Conservation (phyloP, 2,329 filamentous ascomycete genomes). For the Thelonectria discophora region DNA sequence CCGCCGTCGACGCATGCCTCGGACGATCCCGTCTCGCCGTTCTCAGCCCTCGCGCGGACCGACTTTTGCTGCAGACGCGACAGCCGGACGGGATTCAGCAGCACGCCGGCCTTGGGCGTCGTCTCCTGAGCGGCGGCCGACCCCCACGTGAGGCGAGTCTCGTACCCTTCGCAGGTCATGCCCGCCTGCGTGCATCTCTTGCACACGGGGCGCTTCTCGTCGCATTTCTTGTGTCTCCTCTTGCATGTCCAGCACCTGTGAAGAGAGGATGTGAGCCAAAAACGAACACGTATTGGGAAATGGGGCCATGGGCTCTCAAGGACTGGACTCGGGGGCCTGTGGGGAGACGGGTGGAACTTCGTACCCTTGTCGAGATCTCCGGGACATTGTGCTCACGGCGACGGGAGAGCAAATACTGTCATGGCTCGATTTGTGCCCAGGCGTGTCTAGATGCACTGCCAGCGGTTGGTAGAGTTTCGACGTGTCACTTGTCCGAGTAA, state of each 20-base stretch:
- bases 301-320: too few relatives aligned
- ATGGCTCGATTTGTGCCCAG: background rate
- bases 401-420: background rate
- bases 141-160: conserved; percentile 26
- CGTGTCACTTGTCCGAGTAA: too few relatives aligned
- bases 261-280: background rate
- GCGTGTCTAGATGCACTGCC: background rate
- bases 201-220: conserved; percentile 23
- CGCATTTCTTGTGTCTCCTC: conserved; percentile 29
- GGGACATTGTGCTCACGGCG: background rate
- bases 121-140: conserved; percentile 7
- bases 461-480: background rate
- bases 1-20: background rate
- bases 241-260: conserved; percentile 31
- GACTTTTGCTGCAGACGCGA: conserved; percentile 1
- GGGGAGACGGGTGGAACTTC: background rate
- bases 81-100: conserved; percentile 20
- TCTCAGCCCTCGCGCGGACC: background rate
- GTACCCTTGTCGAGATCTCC: conserved; percentile 9
- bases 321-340: too few relatives aligned
- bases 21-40: background rate
- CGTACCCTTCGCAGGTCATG: conserved; percentile 27
- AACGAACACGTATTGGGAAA: background rate
- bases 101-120: conserved; percentile 2
- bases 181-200: conserved; percentile 23